phyloP scores from a whole-genome alignment of 139 green algal genomes.

The Astrephomene gubernaculifera region DNA sequence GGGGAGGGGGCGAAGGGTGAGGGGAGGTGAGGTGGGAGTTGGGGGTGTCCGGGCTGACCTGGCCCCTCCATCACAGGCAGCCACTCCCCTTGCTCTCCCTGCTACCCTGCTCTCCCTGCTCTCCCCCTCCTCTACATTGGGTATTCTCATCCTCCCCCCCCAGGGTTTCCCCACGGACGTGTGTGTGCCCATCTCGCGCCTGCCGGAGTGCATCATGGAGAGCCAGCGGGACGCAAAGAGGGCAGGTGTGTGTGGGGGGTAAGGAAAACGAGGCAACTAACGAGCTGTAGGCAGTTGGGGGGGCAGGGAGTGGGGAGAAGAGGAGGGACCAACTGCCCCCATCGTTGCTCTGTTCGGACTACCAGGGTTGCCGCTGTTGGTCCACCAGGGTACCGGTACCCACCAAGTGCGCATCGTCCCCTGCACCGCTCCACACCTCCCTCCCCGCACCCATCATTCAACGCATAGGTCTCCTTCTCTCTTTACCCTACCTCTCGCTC shows the following conservation, averaged over 20 bases:
- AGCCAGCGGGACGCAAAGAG: slow-evolving; percentile 48
- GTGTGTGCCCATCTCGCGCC: slow-evolving; percentile 70
- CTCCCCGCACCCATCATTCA: too few relatives aligned
- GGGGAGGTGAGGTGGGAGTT: not conserved
- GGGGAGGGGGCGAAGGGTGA: not conserved
- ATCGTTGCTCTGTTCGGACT: too few relatives aligned
- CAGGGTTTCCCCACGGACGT: slow-evolving; percentile 71
- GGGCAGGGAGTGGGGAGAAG: not conserved
- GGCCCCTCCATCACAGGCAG: not conserved
- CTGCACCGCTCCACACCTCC: too few relatives aligned
- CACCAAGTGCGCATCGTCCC: too few relatives aligned
- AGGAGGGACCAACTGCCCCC: too few relatives aligned
- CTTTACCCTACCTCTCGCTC: too few relatives aligned
- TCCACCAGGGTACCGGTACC: too few relatives aligned
- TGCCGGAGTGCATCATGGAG: slow-evolving; percentile 55
- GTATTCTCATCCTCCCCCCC: too few relatives aligned
- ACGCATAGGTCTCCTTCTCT: too few relatives aligned
- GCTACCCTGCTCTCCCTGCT: not conserved
- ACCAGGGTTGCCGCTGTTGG: too few relatives aligned
- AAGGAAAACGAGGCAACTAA: too few relatives aligned
- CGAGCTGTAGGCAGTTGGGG: too few relatives aligned
- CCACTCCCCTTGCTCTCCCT: not conserved
- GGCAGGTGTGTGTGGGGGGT: not conserved
- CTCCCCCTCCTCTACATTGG: not conserved
- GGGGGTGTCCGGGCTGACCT: not conserved